Evolutionary conservation across 768 basidiomycete genomes (phyloP).

Genomic region (Collybia sordida): DNA sequence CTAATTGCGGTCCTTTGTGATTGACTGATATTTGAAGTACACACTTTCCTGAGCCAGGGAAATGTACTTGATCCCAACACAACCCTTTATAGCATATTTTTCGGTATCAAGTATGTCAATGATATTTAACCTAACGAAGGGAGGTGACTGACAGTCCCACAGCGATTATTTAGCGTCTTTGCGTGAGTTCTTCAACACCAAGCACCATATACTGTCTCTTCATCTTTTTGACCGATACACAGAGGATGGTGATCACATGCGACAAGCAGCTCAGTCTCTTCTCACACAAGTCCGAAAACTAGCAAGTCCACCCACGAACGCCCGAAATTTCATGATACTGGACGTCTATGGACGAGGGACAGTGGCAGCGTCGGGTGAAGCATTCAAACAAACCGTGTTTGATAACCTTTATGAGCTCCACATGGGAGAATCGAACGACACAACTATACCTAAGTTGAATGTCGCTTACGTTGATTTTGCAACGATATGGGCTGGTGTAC

Average conservation of each 20-base stretch:
- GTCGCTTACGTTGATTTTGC: conserved; percentile 48
- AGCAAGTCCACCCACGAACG: conserved; percentile 49
- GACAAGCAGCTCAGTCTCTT: conserved; percentile 40
- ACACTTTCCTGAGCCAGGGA: conserved; percentile 42
- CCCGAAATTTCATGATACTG: conserved; percentile 46
- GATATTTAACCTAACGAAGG: not conserved
- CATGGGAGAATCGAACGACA: conserved; percentile 1
- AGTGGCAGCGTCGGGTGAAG: conserved; percentile 39
- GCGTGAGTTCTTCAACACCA: conserved; percentile 22
- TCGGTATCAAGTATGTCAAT: conserved; percentile 49
- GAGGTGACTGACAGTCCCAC: conserved; percentile 4
- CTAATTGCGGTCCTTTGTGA: not conserved
- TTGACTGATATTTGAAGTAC: conserved; percentile 24
- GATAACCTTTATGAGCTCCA: conserved; percentile 38
- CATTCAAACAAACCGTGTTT: conserved; percentile 46
- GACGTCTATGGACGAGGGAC: conserved; percentile 51
- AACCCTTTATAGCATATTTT: conserved; percentile 52
- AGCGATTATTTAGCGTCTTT: conserved; percentile 46
- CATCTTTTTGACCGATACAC: not conserved
- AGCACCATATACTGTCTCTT: not conserved
- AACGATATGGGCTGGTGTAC: conserved; percentile 50
- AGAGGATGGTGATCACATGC: conserved; percentile 49
- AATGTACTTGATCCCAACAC: conserved; percentile 43
- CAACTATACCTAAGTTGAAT: conserved; percentile 26
- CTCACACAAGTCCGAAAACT: conserved; percentile 45